Conservation (phyloP, 148 eudicot genomes). For the Fallopia convolvulus region DNA sequence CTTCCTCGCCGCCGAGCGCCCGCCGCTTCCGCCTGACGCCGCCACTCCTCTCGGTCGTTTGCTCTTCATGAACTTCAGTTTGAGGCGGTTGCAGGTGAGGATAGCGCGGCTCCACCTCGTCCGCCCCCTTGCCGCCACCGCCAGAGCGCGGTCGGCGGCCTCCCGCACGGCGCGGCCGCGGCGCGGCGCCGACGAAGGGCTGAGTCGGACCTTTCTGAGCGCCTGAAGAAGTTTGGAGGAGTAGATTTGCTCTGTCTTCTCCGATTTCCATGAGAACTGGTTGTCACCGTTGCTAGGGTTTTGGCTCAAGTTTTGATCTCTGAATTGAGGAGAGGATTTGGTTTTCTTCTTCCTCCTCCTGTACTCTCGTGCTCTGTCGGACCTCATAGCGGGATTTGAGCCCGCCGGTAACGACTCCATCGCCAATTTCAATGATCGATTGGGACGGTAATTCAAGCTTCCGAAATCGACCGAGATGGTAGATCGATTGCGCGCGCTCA, state of each 20-base stretch:
- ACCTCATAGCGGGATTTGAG: background rate
- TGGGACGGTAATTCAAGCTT: background rate
- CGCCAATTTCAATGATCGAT: background rate
- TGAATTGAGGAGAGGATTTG: background rate
- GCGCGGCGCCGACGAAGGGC: constrained; percentile 12
- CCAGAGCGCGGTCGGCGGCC: constrained; percentile 46
- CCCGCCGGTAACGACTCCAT: background rate
- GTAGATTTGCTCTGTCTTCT: background rate
- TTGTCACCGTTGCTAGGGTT: background rate
- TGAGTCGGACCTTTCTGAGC: constrained; percentile 19
- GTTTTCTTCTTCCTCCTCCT: background rate
- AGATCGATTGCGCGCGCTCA: no score
- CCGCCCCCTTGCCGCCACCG: constrained; percentile 33
- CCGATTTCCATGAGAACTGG: background rate
- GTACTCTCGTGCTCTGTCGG: background rate
- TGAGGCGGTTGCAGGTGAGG: constrained; percentile 23
- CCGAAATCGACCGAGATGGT: background rate
- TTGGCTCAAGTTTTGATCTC: background rate
- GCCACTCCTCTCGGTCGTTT: constrained; percentile 15
- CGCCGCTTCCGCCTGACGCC: constrained; percentile 5
- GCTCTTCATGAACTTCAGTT: constrained; percentile 20
- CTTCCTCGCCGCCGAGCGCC: constrained; percentile 6
- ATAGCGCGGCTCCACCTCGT: constrained; percentile 54
- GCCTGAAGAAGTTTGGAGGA: background rate
- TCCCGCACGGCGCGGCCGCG: constrained; percentile 26